Percentiles rank a stretch among this genome's conserved stretches.
Evolutionary conservation across 768 basidiomycete genomes (phyloP).

Genomic region (Boletus vermiculosoides): DNA sequence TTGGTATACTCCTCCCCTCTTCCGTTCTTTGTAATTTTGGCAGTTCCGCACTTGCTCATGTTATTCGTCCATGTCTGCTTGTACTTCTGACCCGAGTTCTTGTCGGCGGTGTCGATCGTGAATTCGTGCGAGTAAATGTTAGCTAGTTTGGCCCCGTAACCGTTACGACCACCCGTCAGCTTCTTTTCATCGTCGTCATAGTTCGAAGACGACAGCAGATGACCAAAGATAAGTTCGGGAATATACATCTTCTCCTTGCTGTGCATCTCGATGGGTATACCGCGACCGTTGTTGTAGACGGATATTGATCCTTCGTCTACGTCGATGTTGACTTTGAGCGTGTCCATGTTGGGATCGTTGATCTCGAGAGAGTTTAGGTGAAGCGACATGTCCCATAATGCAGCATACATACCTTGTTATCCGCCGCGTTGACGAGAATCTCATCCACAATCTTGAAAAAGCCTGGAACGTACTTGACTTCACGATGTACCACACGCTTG

Average conservation of each 20-base stretch:
- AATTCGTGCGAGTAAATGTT: slow-evolving; percentile 99
- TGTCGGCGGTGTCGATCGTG: slow-evolving; percentile 93
- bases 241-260: slow-evolving; percentile 91
- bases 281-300: slow-evolving; percentile 92
- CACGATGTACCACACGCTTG: slow-evolving; percentile 81
- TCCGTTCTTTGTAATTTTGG: slow-evolving; percentile 91
- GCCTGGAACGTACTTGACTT: slow-evolving; percentile 90
- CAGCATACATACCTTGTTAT: slow-evolving; percentile 81
- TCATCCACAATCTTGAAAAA: slow-evolving; percentile 99
- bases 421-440: slow-evolving; percentile 98
- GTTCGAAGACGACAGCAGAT: slow-evolving; percentile 91
- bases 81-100: slow-evolving; percentile 82
- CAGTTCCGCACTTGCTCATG: slow-evolving; percentile 83
- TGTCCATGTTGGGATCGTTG: slow-evolving; percentile 89
- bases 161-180: slow-evolving; percentile 96
- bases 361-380: slow-evolving; percentile 51
- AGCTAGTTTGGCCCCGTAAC: slow-evolving; percentile 96
- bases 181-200: slow-evolving; percentile 99
- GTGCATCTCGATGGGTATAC: slow-evolving; percentile 97
- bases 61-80: slow-evolving; percentile 93
- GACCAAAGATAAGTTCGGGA: slow-evolving; percentile 96
- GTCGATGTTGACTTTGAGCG: slow-evolving; percentile 85
- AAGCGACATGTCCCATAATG: background rate
- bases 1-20: slow-evolving; percentile 89
- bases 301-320: slow-evolving; percentile 82